These are phyloP conservation scores for Solanum hybrid DNA, from an alignment of 305 asterid genomes.

Conservation along the genomic window DNA sequence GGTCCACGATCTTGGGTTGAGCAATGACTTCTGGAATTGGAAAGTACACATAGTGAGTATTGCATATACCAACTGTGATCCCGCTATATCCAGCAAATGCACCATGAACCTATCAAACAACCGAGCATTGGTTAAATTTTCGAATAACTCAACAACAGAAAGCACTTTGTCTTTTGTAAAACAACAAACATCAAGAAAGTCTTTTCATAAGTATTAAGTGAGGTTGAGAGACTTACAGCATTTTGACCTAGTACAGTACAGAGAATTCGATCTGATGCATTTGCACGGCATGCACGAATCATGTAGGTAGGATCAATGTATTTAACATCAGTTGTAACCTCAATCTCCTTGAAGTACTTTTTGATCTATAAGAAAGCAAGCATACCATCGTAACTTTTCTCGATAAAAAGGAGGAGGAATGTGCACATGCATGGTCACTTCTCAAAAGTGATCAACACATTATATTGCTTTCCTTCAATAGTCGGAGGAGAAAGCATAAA, in stretches of 20 bases:
- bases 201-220: background rate
- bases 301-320: conserved; percentile 98
- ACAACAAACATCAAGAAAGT: background rate
- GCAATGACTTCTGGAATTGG: conserved; percentile 90
- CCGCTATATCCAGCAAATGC: conserved; percentile 97
- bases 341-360: conserved; percentile 67
- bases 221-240: conserved; percentile 50
- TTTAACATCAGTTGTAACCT: conserved; percentile 72
- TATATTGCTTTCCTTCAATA: background rate
- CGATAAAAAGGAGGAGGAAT: background rate
- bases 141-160: background rate
- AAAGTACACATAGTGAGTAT: conserved; percentile 82
- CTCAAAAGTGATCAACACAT: background rate
- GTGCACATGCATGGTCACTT: background rate
- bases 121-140: background rate
- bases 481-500: background rate
- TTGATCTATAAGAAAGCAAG: conserved; percentile 36
- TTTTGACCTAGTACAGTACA: conserved; percentile 97
- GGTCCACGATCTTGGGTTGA: conserved; percentile 57
- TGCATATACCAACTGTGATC: conserved; percentile 91
- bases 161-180: background rate
- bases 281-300: conserved; percentile 99
- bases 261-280: conserved; percentile 92
- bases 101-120: conserved; percentile 75
- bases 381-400: background rate